phyloP scores from a whole-genome alignment of 306 rosid species.

The Alnus glutinosa region DNA sequence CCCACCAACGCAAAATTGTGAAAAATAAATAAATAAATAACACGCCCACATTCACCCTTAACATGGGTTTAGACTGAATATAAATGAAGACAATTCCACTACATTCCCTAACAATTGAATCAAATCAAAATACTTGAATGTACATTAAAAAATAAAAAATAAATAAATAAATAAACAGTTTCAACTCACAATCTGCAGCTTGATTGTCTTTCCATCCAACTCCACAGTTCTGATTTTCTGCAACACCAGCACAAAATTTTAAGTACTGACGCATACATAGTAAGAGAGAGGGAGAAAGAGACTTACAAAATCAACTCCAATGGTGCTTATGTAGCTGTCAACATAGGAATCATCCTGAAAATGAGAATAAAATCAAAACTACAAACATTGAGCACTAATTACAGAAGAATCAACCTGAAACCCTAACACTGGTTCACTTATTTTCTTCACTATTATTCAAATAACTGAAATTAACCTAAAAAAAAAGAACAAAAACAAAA shows the following conservation, averaged over 20 bases:
- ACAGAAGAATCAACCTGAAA: constrained; percentile 7
- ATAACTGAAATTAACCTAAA: not conserved
- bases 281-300: not conserved
- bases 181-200: constrained; percentile 91
- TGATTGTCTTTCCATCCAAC: constrained; percentile 82
- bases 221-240: constrained; percentile 98
- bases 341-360: constrained; percentile 89
- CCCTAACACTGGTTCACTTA: constrained; percentile 11
- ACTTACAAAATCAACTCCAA: constrained; percentile 95
- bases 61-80: not conserved
- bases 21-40: not conserved
- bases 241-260: not conserved
- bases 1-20: not conserved
- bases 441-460: not conserved
- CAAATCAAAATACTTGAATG: not conserved
- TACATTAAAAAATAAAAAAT: not conserved
- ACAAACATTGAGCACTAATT: not conserved
- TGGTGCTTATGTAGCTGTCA: constrained; percentile 93
- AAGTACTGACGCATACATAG: not conserved
- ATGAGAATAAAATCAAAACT: not conserved
- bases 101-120: not conserved
- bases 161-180: not conserved
- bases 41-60: not conserved
- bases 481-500: not conserved
- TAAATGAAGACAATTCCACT: not conserved